A percentile compares a stretch with the other conserved stretches of the same genome.
Conservation (phyloP, 2,329 filamentous ascomycete species). For the Diaporthe australafricana region DNA sequence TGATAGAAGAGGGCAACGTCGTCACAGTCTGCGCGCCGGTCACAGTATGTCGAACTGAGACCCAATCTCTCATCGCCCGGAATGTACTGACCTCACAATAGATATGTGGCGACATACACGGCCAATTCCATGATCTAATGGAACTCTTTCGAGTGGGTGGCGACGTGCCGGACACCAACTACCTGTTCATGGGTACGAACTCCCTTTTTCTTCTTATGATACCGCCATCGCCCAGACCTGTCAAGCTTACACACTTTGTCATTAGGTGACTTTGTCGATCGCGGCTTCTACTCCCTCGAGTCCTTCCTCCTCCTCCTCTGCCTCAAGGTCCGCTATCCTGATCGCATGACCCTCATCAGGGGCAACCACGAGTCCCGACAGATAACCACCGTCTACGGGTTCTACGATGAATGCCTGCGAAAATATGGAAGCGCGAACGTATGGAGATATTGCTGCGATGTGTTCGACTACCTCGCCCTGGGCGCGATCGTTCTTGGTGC, state of each 20-base stretch:
- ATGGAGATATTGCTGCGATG: constrained; percentile 96
- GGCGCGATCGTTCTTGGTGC: constrained; percentile 93
- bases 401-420: constrained; percentile 95
- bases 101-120: constrained; percentile 98
- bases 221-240: constrained; percentile 20
- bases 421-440: constrained; percentile 98
- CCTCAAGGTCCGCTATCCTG: constrained; percentile 96
- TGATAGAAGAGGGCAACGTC: constrained; percentile 98
- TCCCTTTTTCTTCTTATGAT: not conserved
- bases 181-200: constrained; percentile 88
- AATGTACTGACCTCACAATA: constrained; percentile 45
- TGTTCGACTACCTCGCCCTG: constrained; percentile 95
- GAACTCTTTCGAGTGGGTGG: constrained; percentile 94
- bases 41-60: constrained; percentile 68
- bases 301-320: constrained; percentile 95
- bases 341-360: constrained; percentile 95
- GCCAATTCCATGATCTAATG: constrained; percentile 97
- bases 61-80: not conserved
- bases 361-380: constrained; percentile 97
- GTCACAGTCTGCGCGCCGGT: constrained; percentile 95
- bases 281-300: constrained; percentile 97
- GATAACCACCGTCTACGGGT: constrained; percentile 97
- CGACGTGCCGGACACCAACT: constrained; percentile 94
- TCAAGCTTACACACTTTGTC: not conserved
- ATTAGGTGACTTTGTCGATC: constrained; percentile 93